Percentiles rank a stretch among this genome's conserved stretches.
These are phyloP conservation scores for Cordyceps farinosa DNA, from an alignment of 2,329 filamentous ascomycete species.

Conservation along the genomic window DNA sequence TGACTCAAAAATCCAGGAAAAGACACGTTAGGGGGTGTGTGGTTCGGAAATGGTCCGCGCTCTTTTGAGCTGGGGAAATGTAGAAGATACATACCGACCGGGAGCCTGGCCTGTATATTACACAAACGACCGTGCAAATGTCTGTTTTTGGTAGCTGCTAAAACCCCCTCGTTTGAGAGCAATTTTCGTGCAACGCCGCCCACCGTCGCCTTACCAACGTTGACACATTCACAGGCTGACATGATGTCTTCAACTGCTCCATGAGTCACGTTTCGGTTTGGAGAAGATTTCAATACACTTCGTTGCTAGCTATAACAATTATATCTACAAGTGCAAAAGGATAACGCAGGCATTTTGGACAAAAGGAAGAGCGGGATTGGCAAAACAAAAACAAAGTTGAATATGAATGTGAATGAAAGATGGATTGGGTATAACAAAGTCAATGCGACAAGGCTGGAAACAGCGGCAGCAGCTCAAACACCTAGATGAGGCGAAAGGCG, in stretches of 20 bases:
- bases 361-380: not conserved
- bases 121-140: not conserved
- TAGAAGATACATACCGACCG: conserved; percentile 1
- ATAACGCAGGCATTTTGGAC: not conserved
- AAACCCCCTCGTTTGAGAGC: not conserved
- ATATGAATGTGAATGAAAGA: not conserved
- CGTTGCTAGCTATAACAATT: not conserved
- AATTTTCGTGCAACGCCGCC: not conserved
- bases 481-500: not conserved
- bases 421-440: conserved; percentile 13
- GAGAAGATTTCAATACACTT: not conserved
- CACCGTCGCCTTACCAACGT: not conserved
- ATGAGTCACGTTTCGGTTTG: not conserved
- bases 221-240: not conserved
- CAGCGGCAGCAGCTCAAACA: not conserved
- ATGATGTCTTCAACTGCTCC: not conserved
- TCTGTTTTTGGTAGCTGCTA: not conserved
- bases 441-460: conserved; percentile 1
- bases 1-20: not conserved
- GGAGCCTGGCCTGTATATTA: not conserved
- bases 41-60: not conserved
- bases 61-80: not conserved
- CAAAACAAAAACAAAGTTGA: not conserved
- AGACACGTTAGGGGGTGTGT: not conserved
- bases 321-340: not conserved